These are phyloP conservation scores for Lathyrus tuberosus DNA, from an alignment of 306 rosid species.

Conservation along the genomic window DNA sequence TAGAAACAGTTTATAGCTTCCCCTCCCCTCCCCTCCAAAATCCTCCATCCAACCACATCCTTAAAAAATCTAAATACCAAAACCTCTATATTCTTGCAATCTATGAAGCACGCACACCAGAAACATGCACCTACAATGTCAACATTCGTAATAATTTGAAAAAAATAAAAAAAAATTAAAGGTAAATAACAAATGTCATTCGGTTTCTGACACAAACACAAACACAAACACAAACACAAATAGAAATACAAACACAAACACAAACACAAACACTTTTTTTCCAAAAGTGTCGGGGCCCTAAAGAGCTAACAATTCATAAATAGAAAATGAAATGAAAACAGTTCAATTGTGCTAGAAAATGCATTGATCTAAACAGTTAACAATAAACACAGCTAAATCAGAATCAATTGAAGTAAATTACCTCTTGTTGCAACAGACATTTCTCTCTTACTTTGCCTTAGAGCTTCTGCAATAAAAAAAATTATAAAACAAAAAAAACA, in stretches of 20 bases:
- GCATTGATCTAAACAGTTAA: background rate
- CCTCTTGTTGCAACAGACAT: slow-evolving; percentile 98
- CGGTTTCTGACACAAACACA: no score
- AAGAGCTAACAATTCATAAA: background rate
- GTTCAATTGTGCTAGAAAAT: background rate
- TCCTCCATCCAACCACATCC: background rate
- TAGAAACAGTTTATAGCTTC: background rate
- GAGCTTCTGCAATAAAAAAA: slow-evolving; percentile 81
- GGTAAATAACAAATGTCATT: no score
- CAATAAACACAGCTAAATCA: background rate
- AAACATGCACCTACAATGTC: no score
- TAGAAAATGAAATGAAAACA: slow-evolving; percentile 3
- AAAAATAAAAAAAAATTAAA: no score
- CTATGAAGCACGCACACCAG: no score
- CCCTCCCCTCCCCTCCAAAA: background rate
- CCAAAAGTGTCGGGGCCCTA: no score
- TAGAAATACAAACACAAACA: no score
- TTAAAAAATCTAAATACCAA: background rate
- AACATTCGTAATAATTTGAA: no score
- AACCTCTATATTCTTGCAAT: background rate
- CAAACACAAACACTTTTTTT: no score
- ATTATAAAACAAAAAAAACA: background rate
- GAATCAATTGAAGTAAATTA: slow-evolving; percentile 22
- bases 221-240: no score
- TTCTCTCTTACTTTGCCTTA: slow-evolving; percentile 89